Evolutionary conservation across 768 basidiomycete species (phyloP).

Genomic region (Paxillus ammoniavirescens): DNA sequence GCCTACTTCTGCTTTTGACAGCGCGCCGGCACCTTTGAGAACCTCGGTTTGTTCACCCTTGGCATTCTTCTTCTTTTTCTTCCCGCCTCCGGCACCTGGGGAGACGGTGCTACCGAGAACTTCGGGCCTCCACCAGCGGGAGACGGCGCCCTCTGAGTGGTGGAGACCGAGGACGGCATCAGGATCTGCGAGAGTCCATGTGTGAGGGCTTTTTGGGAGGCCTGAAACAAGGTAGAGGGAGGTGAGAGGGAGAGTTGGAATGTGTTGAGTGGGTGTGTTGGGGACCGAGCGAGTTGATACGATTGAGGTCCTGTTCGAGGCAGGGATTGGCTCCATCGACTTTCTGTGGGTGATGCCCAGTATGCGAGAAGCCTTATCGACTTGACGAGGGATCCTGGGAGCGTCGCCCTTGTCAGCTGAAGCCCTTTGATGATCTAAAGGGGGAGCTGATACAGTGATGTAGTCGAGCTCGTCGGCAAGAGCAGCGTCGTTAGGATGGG

Average conservation of each 20-base stretch:
- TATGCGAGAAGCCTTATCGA: slow-evolving; percentile 76
- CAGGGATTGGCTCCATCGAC: slow-evolving; percentile 86
- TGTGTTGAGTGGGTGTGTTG: slow-evolving; percentile 53
- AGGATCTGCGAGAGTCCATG: slow-evolving; percentile 86
- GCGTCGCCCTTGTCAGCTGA: slow-evolving; percentile 27
- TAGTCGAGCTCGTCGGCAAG: slow-evolving; percentile 77
- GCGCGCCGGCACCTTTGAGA: slow-evolving; percentile 74
- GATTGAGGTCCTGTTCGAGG: slow-evolving; percentile 70
- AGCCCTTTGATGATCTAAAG: slow-evolving; percentile 13
- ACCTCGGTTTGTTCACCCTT: slow-evolving; percentile 55
- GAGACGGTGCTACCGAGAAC: slow-evolving; percentile 86
- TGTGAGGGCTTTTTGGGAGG: slow-evolving; percentile 84
- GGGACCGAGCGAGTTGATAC: slow-evolving; percentile 59
- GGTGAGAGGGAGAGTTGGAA: slow-evolving; percentile 72
- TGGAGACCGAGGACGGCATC: slow-evolving; percentile 79
- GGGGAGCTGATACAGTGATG: slow-evolving; percentile 48
- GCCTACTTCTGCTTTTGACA: slow-evolving; percentile 82
- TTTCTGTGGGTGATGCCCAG: slow-evolving; percentile 72
- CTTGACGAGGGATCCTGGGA: slow-evolving; percentile 38
- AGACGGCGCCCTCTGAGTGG: slow-evolving; percentile 83
- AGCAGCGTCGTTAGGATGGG: slow-evolving; percentile 30
- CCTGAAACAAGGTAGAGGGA: slow-evolving; percentile 88
- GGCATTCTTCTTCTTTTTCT: slow-evolving; percentile 64
- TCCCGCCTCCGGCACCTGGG: slow-evolving; percentile 78
- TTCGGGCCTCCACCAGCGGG: slow-evolving; percentile 89